Base-by-base conservation (phyloP, 495 filamentous ascomycete species). In the Trichoderma erinaceum region DNA sequence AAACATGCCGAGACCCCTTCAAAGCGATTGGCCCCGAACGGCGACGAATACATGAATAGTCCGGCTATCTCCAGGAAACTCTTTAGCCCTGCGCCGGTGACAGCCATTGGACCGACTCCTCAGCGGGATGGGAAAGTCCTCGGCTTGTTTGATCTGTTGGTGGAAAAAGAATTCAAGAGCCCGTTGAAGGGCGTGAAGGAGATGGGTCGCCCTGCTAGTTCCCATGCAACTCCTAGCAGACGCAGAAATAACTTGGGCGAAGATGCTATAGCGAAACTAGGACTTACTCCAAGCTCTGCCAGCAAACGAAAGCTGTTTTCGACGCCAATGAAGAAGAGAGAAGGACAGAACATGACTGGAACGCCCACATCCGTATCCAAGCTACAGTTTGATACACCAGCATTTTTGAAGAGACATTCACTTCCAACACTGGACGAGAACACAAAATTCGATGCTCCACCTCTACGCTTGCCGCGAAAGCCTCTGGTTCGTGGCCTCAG, bases 141-240 rank as follows among this genome's bases (percentile, higher is more conserved):
- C 0, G 94, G 95, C 4, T 77, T 99, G n/a, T 99, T 98, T 72
- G 95, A 99, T 74, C 81, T 93, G 35, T 82, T 97, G 7, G 85
- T 85, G 27, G 84, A 86, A 48, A 85, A 88, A 2, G 78, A 82
- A 4, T 81, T 84, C 13, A 83, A 77, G 56, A 78, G 76, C 1
- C 79, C 81, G 0, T 81, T 79, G 2, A 71, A 65, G 63, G 35
- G 56, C 8, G 21, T 29, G 66, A 21, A 75, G 70, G 32, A 21
- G 66, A 46, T 4, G 27, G 67, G n/a, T 15, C 43, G 41, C 41
- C 65, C 41, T 46, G n/a, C 65, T 18, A 52, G 41, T 46, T 10
- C 21, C 16, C 74, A 74, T 38, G 73, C 74, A 11, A 83, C 80
- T 21, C 81, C 81, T 23, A 78, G 77, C 71, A 79, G 79, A 68